Conservation (phyloP, 495 filamentous ascomycete genomes). For the Barbatosphaeria neglecta region DNA sequence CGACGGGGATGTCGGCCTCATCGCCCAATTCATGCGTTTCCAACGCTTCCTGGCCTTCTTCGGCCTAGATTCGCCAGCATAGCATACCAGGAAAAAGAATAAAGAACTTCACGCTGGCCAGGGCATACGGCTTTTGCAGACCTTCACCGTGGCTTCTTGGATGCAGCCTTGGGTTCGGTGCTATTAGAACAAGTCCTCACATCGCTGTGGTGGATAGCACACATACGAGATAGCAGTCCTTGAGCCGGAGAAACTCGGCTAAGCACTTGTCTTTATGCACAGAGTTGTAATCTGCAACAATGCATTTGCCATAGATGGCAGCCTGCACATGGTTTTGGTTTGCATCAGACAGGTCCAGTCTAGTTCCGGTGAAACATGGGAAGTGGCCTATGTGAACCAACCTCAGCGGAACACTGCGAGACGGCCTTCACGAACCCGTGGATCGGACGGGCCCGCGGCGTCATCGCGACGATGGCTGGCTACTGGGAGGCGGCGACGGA, state of each 20-base stretch:
- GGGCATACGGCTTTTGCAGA: too few relatives aligned
- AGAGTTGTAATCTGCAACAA: slow-evolving; percentile 81
- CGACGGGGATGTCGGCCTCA: too few relatives aligned
- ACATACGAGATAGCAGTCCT: slow-evolving; percentile 79
- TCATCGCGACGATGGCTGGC: slow-evolving; percentile 10
- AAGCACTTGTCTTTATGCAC: slow-evolving; percentile 86
- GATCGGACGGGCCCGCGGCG: slow-evolving; percentile 51
- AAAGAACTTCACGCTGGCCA: too few relatives aligned
- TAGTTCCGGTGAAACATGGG: neutral
- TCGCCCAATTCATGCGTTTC: too few relatives aligned
- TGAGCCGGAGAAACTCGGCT: slow-evolving; percentile 73
- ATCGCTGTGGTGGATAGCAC: too few relatives aligned
- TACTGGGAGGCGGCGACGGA: neutral
- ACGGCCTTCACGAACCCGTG: slow-evolving; percentile 78
- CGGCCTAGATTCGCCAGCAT: too few relatives aligned
- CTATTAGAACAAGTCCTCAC: too few relatives aligned
- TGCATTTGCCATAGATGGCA: slow-evolving; percentile 80
- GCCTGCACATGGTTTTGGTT: slow-evolving; percentile 42
- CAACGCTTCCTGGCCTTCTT: too few relatives aligned
- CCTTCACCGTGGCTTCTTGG: neutral
- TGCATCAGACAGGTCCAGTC: neutral
- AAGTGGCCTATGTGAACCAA: slow-evolving; percentile 20
- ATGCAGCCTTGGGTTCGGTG: slow-evolving; percentile 50
- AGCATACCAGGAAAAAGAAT: too few relatives aligned
- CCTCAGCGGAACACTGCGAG: slow-evolving; percentile 74